Base-by-base conservation (phyloP, 768 basidiomycete species). In the Russula emetica region DNA sequence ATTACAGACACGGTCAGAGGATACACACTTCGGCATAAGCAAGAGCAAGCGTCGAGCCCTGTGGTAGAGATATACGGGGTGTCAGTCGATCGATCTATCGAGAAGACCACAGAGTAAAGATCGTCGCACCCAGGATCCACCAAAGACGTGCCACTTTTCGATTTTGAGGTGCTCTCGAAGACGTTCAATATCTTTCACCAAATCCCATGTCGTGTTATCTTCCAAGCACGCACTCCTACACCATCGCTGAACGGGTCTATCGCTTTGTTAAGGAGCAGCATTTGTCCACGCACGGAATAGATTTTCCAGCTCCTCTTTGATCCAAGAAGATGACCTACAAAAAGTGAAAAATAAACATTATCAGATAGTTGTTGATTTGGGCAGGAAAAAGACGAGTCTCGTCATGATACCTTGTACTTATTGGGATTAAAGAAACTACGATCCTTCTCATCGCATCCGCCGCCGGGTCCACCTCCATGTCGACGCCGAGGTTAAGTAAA, bases 171-270 rank as follows among this genome's bases (percentile, higher is more conserved):
- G 82, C 71, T 87, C 79, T 61, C 95, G 82, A 28, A 96, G 76
- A 70, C 78, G 87, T 72, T 98, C 95, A 11, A 94, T 85, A 71
- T 98, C 95, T 67, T 83, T 88, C 28, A 98, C 92, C 47, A 96
- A 84, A 71, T 93, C 88, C 92, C 91, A 94, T 5, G 94, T 97
- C 2, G 93, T 97, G 74, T 98, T 98, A 56, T 94, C 87, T 68
- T 90, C 87, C 2, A 87, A 74, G 36, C 74, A 87, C 9, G 94
- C 93, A 60, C 72, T 81, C 74, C 90, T 93, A 69, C 22, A 62
- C 52, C 59, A 49, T 26, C 53, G 40, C 34, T 30, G 61, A 26
- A 51, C 49, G 32, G 9, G 16, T 10, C 26, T 34, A 54, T 45
- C 30, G 1, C 36, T 28, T 0, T 18, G 11, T 56, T 20, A 45